Evolutionary conservation across 352 stramenopile genomes (phyloP), one percentile per base, ranked within the genome.

Genomic region (Globisporangium perplexum): DNA sequence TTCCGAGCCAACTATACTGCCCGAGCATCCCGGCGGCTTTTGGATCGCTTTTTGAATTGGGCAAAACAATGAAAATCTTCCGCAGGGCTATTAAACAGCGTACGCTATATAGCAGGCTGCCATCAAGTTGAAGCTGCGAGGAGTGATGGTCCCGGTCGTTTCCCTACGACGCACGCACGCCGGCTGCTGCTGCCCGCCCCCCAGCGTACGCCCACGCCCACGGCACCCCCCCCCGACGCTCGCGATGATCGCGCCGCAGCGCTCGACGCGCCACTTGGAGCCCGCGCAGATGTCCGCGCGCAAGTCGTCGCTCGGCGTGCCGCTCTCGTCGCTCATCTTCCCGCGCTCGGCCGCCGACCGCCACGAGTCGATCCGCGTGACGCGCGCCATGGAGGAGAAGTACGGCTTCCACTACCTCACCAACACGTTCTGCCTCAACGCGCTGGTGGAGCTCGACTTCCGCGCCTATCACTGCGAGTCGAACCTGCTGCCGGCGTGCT

Each of bases 371-470:
- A 70, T 71, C 60, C 86, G 86, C 47, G 61, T 86, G 24, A 80
- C 77, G 36, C 63, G 63, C 24, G 59, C 68, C 12, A 83, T 89
- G 73, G 79, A 90, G 61, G 82, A 92, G 55, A 83, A 79, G 59
- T 90, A 86, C 55, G 82, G 78, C 50, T 92, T 92, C 65, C 77
- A 92, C 68, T 92, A 78, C 53, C 67, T 92, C 50, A 89, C 79
- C 38, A 90, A 89, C 63, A 63, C 69, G 7, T 90, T 92, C 57
- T 86, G 71, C 26, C 55, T 74, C 50, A 67, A 72, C 20, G 66
- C 71, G 36, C 58, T 81, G 18, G 59, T 84, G 15, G 82, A 92
- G 57, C 54, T 84, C n/a, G 81, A 92, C 60, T 92, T 88, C 61
- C 64, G 77, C n/a, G 77, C 74, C n/a, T 92, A 68, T 63, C 90